A percentile compares a stretch with the other conserved stretches of the same genome.
phyloP scores from a whole-genome alignment of 176 grass and related monocot species.

The Phoenix roebelenii region DNA sequence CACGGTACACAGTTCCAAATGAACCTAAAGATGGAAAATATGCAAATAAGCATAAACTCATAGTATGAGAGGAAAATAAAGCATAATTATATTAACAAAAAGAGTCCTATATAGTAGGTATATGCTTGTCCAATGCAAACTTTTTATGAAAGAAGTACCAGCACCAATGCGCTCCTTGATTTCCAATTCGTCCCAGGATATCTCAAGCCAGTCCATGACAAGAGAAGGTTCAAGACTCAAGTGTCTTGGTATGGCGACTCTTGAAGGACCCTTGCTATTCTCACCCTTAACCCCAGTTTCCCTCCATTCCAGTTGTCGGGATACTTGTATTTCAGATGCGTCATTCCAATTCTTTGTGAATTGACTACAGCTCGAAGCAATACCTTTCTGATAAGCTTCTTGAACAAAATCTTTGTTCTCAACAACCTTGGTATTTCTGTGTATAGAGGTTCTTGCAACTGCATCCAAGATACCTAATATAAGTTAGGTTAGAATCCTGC shows the following conservation, averaged over 20 bases:
- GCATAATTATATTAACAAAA: background rate
- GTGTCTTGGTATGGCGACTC: slow-evolving; percentile 15
- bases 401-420: slow-evolving; percentile 23
- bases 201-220: slow-evolving; percentile 71
- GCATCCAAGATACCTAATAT: background rate
- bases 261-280: background rate
- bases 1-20: slow-evolving; percentile 77
- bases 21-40: slow-evolving; percentile 46
- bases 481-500: background rate
- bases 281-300: background rate
- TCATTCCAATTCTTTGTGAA: slow-evolving; percentile 13
- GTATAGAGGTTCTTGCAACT: slow-evolving; percentile 24
- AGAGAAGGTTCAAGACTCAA: slow-evolving; percentile 51
- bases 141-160: slow-evolving; percentile 39
- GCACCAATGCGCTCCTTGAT: slow-evolving; percentile 81
- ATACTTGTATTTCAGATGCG: slow-evolving; percentile 2
- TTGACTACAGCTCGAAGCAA: slow-evolving; percentile 9
- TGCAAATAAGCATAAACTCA: slow-evolving; percentile 6
- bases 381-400: slow-evolving; percentile 21
- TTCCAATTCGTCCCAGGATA: slow-evolving; percentile 91
- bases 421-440: background rate
- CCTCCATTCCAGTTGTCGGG: background rate
- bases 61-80: slow-evolving; percentile 3
- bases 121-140: too few relatives aligned
- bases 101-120: background rate